Evolutionary conservation across 805 yeast species (phyloP), one percentile per base, ranked within the genome.

Genomic region (Kuraishia borneana): DNA sequence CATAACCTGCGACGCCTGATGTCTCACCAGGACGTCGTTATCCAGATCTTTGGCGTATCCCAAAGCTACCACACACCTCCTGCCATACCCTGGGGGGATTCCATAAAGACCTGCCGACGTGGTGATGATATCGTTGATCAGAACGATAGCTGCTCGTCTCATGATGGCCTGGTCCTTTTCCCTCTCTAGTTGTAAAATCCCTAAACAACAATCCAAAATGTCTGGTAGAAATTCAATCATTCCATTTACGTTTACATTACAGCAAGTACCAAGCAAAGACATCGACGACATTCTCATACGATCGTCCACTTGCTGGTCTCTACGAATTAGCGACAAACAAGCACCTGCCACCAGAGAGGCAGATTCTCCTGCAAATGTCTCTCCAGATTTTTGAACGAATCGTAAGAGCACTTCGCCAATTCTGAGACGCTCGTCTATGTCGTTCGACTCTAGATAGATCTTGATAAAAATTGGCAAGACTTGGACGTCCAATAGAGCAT

Each of bases 261-360:
- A 70, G 25, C 81, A 60, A 5, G 70, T 58, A 20, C 96, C 95
- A n/a, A 89, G 51, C 10, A 92, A 53, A 0, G 96, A 83, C 74
- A 88, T 69, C 0, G 95, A 72, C 2, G 96, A 88, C 81, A 85
- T 77, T 43, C 96, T 63, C 26, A 87, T 42, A 26, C 77, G 66
- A 38, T 66, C 60, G 41, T 85, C 95, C 7, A 21, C 10, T 21
- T 21, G 7, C 3, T 48, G 56, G 3, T 32, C 31, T 10, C 38
- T 36, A 25, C 48, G 36, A 3, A 53, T 41, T 17, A 53, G 47
- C 1, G 43, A 29, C 2, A 82, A 46, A 20, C 74, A 63, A 0
- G 63, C 45, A 4, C 56, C 49, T 1, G 72, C 63, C 4, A 85
- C 50, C 1, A 46, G 34, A 7, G 54, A 55, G 0, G 76, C 71